A percentile compares a stretch with the other conserved stretches of the same genome.
Conservation (phyloP, 1,284 basidiomycete genomes). For the Cronartium quercuum region DNA sequence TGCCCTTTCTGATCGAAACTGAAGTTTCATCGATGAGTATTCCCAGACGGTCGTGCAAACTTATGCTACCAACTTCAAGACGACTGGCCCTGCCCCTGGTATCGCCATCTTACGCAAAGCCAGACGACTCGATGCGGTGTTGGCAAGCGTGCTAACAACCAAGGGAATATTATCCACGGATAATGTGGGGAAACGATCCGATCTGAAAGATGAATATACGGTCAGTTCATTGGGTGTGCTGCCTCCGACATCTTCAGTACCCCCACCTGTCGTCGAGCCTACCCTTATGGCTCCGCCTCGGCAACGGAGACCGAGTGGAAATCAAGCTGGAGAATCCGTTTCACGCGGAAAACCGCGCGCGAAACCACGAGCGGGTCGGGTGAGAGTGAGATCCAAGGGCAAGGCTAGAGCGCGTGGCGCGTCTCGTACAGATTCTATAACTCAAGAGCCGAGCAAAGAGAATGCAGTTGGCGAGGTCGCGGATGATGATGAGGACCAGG, state of each 20-base stretch:
- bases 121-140: conserved; percentile 27
- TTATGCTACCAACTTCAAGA: conserved; percentile 24
- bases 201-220: conserved; percentile 37
- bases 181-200: conserved; percentile 9
- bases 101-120: conserved; percentile 33
- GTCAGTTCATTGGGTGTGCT: conserved; percentile 23
- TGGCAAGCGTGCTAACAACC: conserved; percentile 19
- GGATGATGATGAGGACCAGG: neutral
- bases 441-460: neutral
- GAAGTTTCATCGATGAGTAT: neutral
- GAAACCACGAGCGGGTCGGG: neutral
- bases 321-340: neutral
- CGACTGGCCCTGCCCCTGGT: conserved; percentile 16
- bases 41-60: conserved; percentile 34
- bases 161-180: conserved; percentile 6
- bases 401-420: conserved; percentile 1
- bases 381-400: neutral
- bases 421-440: neutral
- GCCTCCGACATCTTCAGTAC: conserved; percentile 1
- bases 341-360: neutral
- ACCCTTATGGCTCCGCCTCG: neutral
- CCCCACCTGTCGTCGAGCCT: neutral
- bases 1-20: neutral
- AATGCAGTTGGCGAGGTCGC: neutral
- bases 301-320: conserved; percentile 15